Evolutionary conservation across 2,329 filamentous ascomycete species (phyloP), one percentile per base, ranked within the genome.

Genomic region (Apiospora arundinis): DNA sequence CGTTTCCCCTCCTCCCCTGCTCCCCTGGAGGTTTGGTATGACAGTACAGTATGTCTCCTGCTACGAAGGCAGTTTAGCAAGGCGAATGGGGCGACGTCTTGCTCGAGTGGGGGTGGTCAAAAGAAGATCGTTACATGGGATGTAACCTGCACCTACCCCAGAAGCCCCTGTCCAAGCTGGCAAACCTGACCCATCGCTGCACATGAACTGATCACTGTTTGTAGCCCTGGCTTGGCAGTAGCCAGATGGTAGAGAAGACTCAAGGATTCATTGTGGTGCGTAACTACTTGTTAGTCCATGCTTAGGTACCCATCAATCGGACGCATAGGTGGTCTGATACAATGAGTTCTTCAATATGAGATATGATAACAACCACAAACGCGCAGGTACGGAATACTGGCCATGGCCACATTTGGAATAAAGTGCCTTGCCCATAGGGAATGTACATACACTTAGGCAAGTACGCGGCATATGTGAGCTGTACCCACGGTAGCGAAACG

Each of bases 101-200:
- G 32, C 56, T 63, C n/a, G 56, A 63, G 56, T 40, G 56, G 56
- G 52, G 56, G 32, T 63, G 32, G 56, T n/a, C 32, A 14, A 63
- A 18, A 40, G 32, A 40, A 63, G 56, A 63, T 63, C 18, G 56
- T 14, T 63, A 32, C 32, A 37, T 40, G 32, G 56, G 21, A n/a
- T 40, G 56, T 40, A 63, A 40, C 56, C 18, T n/a, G 28, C 8
- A 63, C 9, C 18, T 40, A 63, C 4, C 16, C 56, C 32, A 63
- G 32, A 40, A 60, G 28, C 28, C 52, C 52, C 52, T 60, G 52
- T 63, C 32, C 32, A 14, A 8, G 56, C 21, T 63, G 56, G 18
- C 56, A 37, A 63, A 63, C 4, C n/a, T 63, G n/a, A 5, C 56
- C 56, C 32, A 40, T 40, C 18, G 21, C 56, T 40, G 56, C 32